These are phyloP conservation scores for Pichia sp. DNA, from an alignment of 1,139 yeast species.

Conservation along the genomic window DNA sequence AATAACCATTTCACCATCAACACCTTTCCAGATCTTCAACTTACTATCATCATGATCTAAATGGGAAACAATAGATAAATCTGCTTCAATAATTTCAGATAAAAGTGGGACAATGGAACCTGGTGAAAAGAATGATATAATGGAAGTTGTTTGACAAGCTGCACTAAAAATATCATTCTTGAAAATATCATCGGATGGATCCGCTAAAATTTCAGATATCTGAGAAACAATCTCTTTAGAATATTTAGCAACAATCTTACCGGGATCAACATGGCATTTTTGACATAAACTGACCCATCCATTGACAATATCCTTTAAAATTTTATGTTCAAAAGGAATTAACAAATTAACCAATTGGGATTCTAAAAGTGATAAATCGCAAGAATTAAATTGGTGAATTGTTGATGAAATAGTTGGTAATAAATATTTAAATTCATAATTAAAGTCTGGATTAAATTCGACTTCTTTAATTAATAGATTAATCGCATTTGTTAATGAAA, in stretches of 20 bases:
- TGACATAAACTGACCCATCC: slow-evolving; percentile 82
- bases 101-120: slow-evolving; percentile 49
- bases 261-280: slow-evolving; percentile 59
- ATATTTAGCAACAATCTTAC: slow-evolving; percentile 41
- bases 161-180: slow-evolving; percentile 34
- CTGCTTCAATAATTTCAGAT: slow-evolving; percentile 35
- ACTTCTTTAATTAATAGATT: slow-evolving; percentile 20
- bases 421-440: slow-evolving; percentile 31
- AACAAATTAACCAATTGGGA: slow-evolving; percentile 41
- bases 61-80: slow-evolving; percentile 33
- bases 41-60: slow-evolving; percentile 37
- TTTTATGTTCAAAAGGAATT: slow-evolving; percentile 46
- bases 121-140: slow-evolving; percentile 67
- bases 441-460: slow-evolving; percentile 11
- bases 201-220: slow-evolving; percentile 13
- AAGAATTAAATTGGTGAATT: slow-evolving; percentile 29
- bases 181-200: slow-evolving; percentile 25
- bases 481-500: slow-evolving; percentile 27
- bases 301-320: slow-evolving; percentile 33
- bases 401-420: slow-evolving; percentile 42
- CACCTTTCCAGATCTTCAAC: slow-evolving; percentile 58
- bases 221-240: slow-evolving; percentile 35
- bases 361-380: slow-evolving; percentile 32
- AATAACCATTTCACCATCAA: slow-evolving; percentile 64
- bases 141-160: slow-evolving; percentile 54